Evolutionary conservation across 2,329 filamentous ascomycete genomes (phyloP), one percentile per base, ranked within the genome.

Genomic region (Penicillium sp.): DNA sequence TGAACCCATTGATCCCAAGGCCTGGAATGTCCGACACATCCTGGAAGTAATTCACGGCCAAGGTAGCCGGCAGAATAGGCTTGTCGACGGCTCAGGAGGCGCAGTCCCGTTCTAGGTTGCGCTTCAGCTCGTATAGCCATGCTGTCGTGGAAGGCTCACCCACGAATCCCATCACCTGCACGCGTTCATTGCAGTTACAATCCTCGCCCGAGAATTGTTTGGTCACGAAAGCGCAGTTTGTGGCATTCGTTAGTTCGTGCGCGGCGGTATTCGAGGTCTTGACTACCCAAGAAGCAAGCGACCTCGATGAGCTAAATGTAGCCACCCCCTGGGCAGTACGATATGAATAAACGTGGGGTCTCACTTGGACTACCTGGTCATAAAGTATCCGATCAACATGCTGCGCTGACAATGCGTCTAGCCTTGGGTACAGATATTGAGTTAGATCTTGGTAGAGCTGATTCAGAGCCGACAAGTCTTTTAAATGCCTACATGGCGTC

Each of bases 61-160:
- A 73, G 48, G 70, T 69, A 4, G 39, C 8, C 7, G 6, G 67
- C 31, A 54, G 67, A 55, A 68, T 64, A 50, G 57, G 49, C 22
- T 14, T 62, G 41, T 67, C 68, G 54, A 58, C 63, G 25, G 51
- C 49, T 34, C 61, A 51, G 34, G 60, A 60, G 1, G 60, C 62
- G 47, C 50, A 64, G 12, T 67, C 70, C 35, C 66, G 67, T 49
- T 74, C 72, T 51, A 77, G 73, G 34, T 73, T 63, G 53, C 74
- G 70, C 48, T 73, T 75, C 56, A 80, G 64, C 52, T 74, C 70
- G 62, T 79, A 75, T 25, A 80, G 63, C 78, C 78, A 81, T 25
- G 72, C 74, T 41, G 77, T 72, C 51, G 79, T 77, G 4, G 78
- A 79, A 54, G 78, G 76, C 57, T 78, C 78, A 12, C 78, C 78